Base-by-base conservation (phyloP, 441 rosid genomes). In the Pelargonium citronellum region DNA sequence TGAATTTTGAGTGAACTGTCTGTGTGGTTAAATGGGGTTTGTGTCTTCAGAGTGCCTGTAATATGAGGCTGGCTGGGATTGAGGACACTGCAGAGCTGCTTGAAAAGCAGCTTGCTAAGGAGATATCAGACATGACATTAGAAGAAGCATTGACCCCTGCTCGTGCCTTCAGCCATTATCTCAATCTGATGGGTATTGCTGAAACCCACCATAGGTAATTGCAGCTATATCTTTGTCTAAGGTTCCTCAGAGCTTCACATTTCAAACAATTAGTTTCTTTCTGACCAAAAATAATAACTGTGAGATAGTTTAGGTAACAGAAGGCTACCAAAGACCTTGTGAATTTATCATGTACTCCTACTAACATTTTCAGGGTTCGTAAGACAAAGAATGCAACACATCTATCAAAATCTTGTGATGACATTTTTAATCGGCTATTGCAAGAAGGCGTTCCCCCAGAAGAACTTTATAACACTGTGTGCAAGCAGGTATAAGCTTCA, bases 61-160 rank as follows among this genome's bases (percentile, higher is more conserved):
- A 87, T 69, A 85, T 89, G 90, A 88, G 98, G 71, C 44, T 83
- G 82, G 89, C 92, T 3, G 97, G 94, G 77, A 81, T 93, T 53
- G 98, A 91, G 75, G 91, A 87, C 69, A 82, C 85, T 5, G 97
- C 96, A 5, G 91, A 91, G 83, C 78, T 87, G 70, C 79, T 93
- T 9, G 98, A 93, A 83, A 89, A 83, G 85, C 96, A 88, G 76
- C 81, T 91, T 69, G 91, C 96, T 1, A 73, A 76, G 8, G 96
- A 91, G 80, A 87, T 93, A 79, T 89, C 97, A 5, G 75, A 82
- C 44, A 86, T 93, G 97, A 81, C 92, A 66, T 70, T 93, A 37
- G 97, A 93, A 80, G 97, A 89, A 81, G 96, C 98, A 63, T 73
- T 91, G 73, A 88, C 87, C n/a, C 80, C 88, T 24, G 97, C 97